A percentile compares a stretch with the other conserved stretches of the same genome.
Conservation (phyloP, 495 filamentous ascomycete species). For the Lasiosphaeria miniovina region DNA sequence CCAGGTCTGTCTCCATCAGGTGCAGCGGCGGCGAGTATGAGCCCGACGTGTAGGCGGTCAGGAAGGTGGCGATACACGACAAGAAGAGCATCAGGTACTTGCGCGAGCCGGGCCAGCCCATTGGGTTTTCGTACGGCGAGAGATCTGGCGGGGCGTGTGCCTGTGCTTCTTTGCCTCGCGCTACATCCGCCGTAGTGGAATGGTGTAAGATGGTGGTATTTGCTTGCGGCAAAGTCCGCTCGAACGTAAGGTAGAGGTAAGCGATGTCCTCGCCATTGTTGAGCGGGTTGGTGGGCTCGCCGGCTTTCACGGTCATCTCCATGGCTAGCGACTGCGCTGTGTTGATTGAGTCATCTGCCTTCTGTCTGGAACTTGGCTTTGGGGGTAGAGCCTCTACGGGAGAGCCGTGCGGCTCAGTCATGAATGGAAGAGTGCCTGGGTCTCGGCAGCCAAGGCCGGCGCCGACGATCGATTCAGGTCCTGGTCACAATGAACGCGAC, state of each 20-base stretch:
- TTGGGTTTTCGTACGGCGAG: slow-evolving; percentile 65
- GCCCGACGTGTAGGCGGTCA: slow-evolving; percentile 81
- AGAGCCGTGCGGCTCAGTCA: no score
- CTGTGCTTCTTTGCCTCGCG: no score
- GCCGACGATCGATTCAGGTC: no score
- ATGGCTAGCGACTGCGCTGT: slow-evolving; percentile 3
- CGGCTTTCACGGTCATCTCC: background rate
- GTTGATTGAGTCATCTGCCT: background rate
- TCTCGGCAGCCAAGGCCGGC: no score
- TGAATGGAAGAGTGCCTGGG: no score
- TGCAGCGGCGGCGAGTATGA: slow-evolving; percentile 67
- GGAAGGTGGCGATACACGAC: slow-evolving; percentile 68
- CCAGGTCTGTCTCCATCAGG: slow-evolving; percentile 61
- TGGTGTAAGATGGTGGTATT: slow-evolving; percentile 34
- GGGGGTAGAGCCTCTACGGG: no score
- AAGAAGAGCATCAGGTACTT: slow-evolving; percentile 74
- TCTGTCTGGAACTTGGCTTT: background rate
- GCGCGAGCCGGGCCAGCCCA: slow-evolving; percentile 65
- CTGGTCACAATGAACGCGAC: no score
- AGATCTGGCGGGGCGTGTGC: slow-evolving; percentile 61
- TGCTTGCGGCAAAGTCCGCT: slow-evolving; percentile 62
- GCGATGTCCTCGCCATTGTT: slow-evolving; percentile 43
- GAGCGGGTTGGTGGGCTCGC: background rate
- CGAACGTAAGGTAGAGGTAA: slow-evolving; percentile 70
- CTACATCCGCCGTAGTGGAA: background rate